phyloP scores from a whole-genome alignment of 2,329 filamentous ascomycete species.

The Lasiodiplodia hormozganensis region DNA sequence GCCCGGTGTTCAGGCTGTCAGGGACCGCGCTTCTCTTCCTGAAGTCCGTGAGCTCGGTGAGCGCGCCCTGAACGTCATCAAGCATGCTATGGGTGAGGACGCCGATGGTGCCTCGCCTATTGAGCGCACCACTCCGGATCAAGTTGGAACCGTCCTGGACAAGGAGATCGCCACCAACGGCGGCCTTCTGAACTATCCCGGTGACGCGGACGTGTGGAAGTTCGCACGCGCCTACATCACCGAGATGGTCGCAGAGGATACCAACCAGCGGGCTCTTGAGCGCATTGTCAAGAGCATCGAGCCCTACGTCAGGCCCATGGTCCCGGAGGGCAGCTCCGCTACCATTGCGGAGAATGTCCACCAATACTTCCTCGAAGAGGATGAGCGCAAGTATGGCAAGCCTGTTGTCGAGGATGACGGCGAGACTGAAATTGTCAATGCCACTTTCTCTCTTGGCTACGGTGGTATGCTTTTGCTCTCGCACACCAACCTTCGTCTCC shows the following conservation, averaged over 20 bases:
- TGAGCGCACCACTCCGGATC: constrained; percentile 71
- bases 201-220: constrained; percentile 68
- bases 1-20: constrained; percentile 89
- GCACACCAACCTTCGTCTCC: constrained; percentile 90
- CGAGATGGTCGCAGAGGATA: constrained; percentile 85
- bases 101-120: constrained; percentile 65
- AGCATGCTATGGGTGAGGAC: constrained; percentile 83
- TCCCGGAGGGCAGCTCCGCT: constrained; percentile 67
- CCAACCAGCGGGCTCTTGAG: constrained; percentile 79
- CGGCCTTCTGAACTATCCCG: constrained; percentile 66
- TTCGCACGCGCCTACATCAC: constrained; percentile 76
- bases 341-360: constrained; percentile 77
- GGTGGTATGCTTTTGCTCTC: constrained; percentile 96
- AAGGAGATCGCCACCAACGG: constrained; percentile 75
- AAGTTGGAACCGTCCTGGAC: constrained; percentile 77
- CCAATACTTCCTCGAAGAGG: constrained; percentile 79
- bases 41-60: constrained; percentile 92
- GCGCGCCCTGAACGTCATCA: constrained; percentile 83
- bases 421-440: constrained; percentile 96
- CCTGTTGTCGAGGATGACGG: constrained; percentile 88
- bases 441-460: constrained; percentile 95
- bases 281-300: constrained; percentile 73
- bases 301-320: constrained; percentile 77
- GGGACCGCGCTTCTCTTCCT: constrained; percentile 86
- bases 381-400: constrained; percentile 84